Evolutionary conservation across 352 stramenopile genomes (phyloP).

Genomic region (Phytopythium oedochilum): DNA sequence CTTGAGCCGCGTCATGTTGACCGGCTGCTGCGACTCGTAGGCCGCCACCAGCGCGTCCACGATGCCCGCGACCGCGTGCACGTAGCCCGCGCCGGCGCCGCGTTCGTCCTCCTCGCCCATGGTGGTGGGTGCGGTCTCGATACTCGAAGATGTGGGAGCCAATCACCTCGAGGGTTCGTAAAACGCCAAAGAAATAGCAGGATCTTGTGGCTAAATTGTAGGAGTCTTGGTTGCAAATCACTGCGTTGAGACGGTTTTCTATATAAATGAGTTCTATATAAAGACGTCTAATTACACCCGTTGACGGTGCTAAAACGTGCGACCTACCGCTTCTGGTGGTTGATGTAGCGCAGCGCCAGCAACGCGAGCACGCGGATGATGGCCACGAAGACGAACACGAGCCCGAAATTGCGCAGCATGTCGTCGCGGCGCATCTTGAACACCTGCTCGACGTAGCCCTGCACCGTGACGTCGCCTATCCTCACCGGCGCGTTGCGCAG

Average conservation of each 20-base stretch:
- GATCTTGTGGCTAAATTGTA: too few species aligned
- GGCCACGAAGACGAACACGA: conserved; percentile 24
- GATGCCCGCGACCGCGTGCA: conserved; percentile 87
- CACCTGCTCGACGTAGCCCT: conserved; percentile 22
- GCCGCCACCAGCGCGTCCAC: conserved; percentile 90
- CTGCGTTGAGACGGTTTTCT: too few species aligned
- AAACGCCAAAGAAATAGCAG: too few species aligned
- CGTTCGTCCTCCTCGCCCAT: too few species aligned
- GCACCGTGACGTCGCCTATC: conserved; percentile 19
- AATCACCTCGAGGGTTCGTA: too few species aligned
- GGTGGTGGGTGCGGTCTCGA: too few species aligned
- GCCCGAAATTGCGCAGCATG: conserved; percentile 20
- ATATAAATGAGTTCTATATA: too few species aligned
- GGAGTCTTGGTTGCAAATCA: too few species aligned
- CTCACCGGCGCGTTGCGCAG: conserved; percentile 22
- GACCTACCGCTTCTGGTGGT: conserved; percentile 41
- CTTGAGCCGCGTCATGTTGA: conserved; percentile 95
- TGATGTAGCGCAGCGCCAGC: conserved; percentile 34
- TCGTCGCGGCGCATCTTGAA: conserved; percentile 37
- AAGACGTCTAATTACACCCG: too few species aligned
- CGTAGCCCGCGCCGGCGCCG: conserved; percentile 49
- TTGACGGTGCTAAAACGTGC: too few species aligned
- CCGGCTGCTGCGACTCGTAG: conserved; percentile 84
- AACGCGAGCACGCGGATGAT: conserved; percentile 30
- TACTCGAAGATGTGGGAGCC: too few species aligned